Conservation (phyloP, 345 rosid species). For the Hirschfeldia incana region DNA sequence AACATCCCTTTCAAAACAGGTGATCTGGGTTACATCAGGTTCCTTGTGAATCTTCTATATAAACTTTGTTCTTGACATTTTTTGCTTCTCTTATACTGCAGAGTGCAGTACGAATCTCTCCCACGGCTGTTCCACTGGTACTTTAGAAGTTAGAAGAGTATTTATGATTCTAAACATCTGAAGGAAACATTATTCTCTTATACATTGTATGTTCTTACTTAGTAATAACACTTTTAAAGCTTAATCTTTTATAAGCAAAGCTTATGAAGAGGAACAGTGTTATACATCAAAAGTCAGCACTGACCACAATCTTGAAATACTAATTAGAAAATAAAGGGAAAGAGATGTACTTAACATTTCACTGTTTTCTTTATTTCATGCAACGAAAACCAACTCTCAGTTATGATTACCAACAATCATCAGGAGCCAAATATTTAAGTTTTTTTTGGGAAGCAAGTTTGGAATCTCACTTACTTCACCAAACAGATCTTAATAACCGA, state of each 20-base stretch:
- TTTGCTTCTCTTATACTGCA: conserved; percentile 21
- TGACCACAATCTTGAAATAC: conserved; percentile 6
- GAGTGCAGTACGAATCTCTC: conserved; percentile 28
- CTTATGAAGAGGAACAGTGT: conserved; percentile 20
- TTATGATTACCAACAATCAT: conserved; percentile 37
- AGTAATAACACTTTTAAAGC: neutral
- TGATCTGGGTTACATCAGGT: conserved; percentile 5
- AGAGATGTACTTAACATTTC: conserved; percentile 6
- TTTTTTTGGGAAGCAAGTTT: neutral
- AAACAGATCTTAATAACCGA: conserved; percentile 88
- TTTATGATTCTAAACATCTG: conserved; percentile 27
- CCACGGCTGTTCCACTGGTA: too few species aligned
- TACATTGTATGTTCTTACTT: conserved; percentile 16
- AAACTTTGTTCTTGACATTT: conserved; percentile 5
- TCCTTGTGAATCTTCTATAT: neutral
- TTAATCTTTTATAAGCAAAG: conserved; percentile 26
- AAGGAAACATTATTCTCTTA: conserved; percentile 3
- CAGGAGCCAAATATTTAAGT: conserved; percentile 12
- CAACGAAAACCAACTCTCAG: conserved; percentile 20
- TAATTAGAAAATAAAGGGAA: neutral
- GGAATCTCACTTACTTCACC: conserved; percentile 51
- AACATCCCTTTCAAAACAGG: conserved; percentile 25
- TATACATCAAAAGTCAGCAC: neutral
- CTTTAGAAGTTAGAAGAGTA: conserved; percentile 27
- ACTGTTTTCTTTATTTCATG: conserved; percentile 27